These are phyloP conservation scores for Posidonia oceanica DNA, from an alignment of 116 monocot species.

Conservation along the genomic window DNA sequence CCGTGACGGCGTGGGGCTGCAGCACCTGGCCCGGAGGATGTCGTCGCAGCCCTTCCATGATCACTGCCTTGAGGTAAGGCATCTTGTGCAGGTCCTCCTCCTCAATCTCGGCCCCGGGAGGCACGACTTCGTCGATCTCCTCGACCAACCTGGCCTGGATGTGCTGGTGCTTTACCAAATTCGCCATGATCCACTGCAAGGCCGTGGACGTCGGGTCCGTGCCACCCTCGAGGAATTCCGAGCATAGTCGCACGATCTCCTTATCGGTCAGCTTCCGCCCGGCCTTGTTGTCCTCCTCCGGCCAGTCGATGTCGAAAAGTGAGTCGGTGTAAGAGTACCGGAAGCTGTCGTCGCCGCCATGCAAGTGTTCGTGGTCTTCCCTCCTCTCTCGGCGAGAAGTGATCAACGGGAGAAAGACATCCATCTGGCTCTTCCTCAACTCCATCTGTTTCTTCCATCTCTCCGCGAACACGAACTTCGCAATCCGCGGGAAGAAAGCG, in stretches of 20 bases:
- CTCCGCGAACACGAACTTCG: too few species aligned
- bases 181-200: slow-evolving; percentile 74
- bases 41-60: too few species aligned
- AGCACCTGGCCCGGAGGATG: too few species aligned
- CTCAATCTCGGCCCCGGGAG: too few species aligned
- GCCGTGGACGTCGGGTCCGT: slow-evolving; percentile 62
- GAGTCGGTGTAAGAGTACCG: slow-evolving; percentile 52
- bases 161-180: slow-evolving; percentile 42
- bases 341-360: background rate
- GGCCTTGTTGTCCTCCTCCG: too few species aligned
- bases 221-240: slow-evolving; percentile 62
- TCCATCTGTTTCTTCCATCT: slow-evolving; percentile 4
- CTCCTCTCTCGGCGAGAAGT: background rate
- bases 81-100: too few species aligned
- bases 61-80: too few species aligned
- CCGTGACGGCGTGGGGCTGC: too few species aligned
- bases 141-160: slow-evolving; percentile 30
- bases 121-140: slow-evolving; percentile 25
- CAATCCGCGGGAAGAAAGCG: slow-evolving; percentile 5
- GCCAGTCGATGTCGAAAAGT: slow-evolving; percentile 34
- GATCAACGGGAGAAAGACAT: too few species aligned
- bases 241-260: slow-evolving; percentile 57
- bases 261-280: slow-evolving; percentile 43
- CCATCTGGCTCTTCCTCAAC: too few species aligned
- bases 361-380: too few species aligned